A percentile compares a stretch with the other conserved stretches of the same genome.
phyloP scores from a whole-genome alignment of 768 basidiomycete genomes.

The Macrocybe gigantea region DNA sequence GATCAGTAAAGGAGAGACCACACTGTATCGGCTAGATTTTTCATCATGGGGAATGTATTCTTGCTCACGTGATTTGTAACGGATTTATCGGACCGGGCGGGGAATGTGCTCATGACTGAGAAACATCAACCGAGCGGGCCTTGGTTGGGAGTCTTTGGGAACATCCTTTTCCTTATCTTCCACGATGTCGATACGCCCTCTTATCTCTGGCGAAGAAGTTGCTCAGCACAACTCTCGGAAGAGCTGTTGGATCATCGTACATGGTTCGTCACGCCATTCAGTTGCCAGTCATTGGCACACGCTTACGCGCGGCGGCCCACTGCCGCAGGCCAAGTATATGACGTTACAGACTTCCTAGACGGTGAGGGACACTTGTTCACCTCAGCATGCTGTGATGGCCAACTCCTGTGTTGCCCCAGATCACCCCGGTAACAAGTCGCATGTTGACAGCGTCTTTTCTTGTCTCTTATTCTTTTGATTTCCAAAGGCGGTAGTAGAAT shows the following conservation, averaged over 20 bases:
- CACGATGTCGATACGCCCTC: background rate
- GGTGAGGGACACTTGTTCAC: slow-evolving; percentile 29
- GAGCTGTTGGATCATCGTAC: slow-evolving; percentile 81
- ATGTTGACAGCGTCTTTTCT: slow-evolving; percentile 5
- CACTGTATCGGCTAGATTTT: background rate
- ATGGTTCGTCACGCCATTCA: slow-evolving; percentile 45
- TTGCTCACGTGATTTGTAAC: too few relatives aligned
- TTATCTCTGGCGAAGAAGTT: slow-evolving; percentile 40
- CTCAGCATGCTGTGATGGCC: background rate
- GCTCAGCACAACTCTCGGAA: slow-evolving; percentile 52
- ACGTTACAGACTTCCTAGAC: slow-evolving; percentile 74
- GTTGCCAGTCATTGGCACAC: background rate
- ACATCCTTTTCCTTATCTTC: background rate
- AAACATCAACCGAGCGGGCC: too few relatives aligned
- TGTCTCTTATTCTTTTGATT: background rate
- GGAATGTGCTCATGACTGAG: too few relatives aligned
- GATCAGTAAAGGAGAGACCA: slow-evolving; percentile 5
- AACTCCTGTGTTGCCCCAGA: slow-evolving; percentile 27
- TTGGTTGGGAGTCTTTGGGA: too few relatives aligned
- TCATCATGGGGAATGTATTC: too few relatives aligned
- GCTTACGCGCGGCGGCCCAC: background rate
- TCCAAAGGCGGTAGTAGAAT: slow-evolving; percentile 67
- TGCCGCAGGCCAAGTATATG: slow-evolving; percentile 61
- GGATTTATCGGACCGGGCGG: too few relatives aligned
- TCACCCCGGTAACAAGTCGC: slow-evolving; percentile 42